These are phyloP conservation scores for Areca catechu DNA, from an alignment of 176 grass and related monocot genomes.

Conservation along the genomic window DNA sequence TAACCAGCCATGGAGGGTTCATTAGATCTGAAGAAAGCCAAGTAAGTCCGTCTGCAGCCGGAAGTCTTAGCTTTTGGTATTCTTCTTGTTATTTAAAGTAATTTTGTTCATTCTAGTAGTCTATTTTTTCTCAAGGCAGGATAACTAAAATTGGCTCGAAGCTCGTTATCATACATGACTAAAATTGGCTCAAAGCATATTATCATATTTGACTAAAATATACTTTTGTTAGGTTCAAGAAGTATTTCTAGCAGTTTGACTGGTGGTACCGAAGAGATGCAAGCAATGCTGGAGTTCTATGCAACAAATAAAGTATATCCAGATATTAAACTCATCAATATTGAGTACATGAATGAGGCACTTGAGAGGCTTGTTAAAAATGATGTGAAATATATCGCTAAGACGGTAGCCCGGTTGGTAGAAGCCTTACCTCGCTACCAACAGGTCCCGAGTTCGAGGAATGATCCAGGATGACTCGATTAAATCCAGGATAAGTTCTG, in stretches of 20 bases:
- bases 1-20: no score
- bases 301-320: conserved; percentile 19
- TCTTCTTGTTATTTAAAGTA: background rate
- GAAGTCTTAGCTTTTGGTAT: conserved; percentile 52
- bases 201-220: background rate
- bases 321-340: conserved; percentile 17
- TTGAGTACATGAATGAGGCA: conserved; percentile 20
- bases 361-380: no score
- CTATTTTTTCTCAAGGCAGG: background rate
- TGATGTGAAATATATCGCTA: no score
- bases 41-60: conserved; percentile 56
- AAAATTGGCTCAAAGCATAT: no score
- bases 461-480: no score
- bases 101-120: background rate
- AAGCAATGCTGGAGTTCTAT: conserved; percentile 24
- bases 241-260: conserved; percentile 12
- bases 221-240: conserved; percentile 10
- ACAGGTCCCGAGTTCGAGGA: no score
- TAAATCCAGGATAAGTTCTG: no score
- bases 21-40: no score
- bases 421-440: no score
- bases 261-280: conserved; percentile 16
- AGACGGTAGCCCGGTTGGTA: no score
- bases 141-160: background rate
- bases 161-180: no score